These are phyloP conservation scores for Neurospora sp. DNA, from an alignment of 495 filamentous ascomycete genomes.

Conservation along the genomic window DNA sequence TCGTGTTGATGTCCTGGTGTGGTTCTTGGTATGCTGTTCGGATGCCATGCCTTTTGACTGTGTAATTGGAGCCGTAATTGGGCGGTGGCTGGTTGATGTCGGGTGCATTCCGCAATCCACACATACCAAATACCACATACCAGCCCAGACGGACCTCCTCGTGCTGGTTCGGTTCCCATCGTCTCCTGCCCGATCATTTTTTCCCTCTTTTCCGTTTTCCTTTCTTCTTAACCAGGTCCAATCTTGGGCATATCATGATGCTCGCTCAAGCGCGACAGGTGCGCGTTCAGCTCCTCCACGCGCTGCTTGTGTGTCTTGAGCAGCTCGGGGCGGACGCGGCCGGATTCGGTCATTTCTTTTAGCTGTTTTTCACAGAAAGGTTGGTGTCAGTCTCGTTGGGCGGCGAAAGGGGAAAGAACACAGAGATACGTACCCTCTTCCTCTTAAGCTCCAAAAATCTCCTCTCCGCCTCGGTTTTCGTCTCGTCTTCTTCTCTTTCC, in stretches of 20 bases:
- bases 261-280: conserved; percentile 82
- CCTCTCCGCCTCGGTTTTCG: conserved; percentile 81
- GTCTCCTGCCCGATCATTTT: too few relatives aligned
- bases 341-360: conserved; percentile 49
- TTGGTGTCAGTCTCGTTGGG: background rate
- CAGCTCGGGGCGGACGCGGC: conserved; percentile 48
- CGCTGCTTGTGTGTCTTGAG: conserved; percentile 95
- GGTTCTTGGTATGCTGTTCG: background rate
- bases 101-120: background rate
- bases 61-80: background rate
- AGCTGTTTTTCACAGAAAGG: conserved; percentile 37
- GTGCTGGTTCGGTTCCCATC: background rate
- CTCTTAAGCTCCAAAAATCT: conserved; percentile 67
- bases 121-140: background rate
- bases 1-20: background rate
- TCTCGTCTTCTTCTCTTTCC: conserved; percentile 6
- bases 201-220: too few relatives aligned
- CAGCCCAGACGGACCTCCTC: background rate
- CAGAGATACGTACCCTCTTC: conserved; percentile 55
- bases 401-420: background rate
- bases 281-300: conserved; percentile 91
- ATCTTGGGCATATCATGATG: conserved; percentile 97
- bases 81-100: background rate
- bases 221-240: conserved; percentile 50
- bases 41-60: background rate